Base-by-base conservation (phyloP, 345 rosid species). In the Eutrema japonicum region DNA sequence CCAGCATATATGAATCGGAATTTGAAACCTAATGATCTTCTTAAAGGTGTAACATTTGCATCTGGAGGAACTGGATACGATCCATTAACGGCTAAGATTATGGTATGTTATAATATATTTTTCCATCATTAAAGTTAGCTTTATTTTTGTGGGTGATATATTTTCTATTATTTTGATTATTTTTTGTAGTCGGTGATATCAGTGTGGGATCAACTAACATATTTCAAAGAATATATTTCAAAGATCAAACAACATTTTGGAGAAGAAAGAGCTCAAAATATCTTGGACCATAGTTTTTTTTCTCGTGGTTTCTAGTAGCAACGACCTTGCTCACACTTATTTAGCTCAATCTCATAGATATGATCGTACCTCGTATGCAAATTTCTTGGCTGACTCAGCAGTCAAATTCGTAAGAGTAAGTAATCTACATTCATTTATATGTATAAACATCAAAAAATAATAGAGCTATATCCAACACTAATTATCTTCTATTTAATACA, bases 61-160 rank as follows among this genome's bases (percentile, higher is more conserved):
- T 85, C 90, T 0, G 81, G 86, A 4, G 92, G 85, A 18, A 22
- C 85, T 0, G 95, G 95, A 6, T 89, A 71, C 3, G 92, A 87
- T 78, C 84, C 86, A 26, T 42, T 83, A 41, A 89, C 91, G n/a
- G 41, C 87, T 10, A 68, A 67, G 9, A 29, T 78, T 6, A 67
- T 27, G 82, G 93, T 85, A 77, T 18, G 42, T 63, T n/a, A 8
- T 30, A 41, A 13, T 37, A 1, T 27, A 41, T 27, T 7, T 8
- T 38, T 14, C 1, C 1, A 41, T 13, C 16, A 22, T 27, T 12
- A n/a, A 40, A 2, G 1, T 5, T 29, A 40, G 18, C 3, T 36
- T 12, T n/a, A 29, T 41, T 12, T 22, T 43, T 33, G 10, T 54
- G 32, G 29, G 8, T 8, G 29, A 54, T 54, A 14, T 1, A 8